Evolutionary conservation across 192 early-diverging fungal species (phyloP), one percentile per base, ranked within the genome.

Genomic region (Coemansia sp.): DNA sequence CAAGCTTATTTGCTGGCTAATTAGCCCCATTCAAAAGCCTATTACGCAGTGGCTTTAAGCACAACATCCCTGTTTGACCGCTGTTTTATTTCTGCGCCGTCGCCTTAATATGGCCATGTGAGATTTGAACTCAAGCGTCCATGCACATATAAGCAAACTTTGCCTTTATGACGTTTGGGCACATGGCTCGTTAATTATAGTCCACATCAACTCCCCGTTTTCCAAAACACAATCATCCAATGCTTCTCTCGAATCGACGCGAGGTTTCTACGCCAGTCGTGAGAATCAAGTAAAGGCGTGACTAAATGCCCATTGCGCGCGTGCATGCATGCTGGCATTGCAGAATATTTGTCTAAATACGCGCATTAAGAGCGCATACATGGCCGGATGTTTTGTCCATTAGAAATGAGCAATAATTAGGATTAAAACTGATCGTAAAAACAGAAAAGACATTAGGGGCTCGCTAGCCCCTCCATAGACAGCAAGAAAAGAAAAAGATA

Each of bases 81-180:
- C 47, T 21, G 47, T 19, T 49, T 49, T 43, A 49, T 49, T 49
- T 49, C 47, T 49, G 47, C 47, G 5, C 47, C 19, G 6, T 19
- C 47, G 53, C 53, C 29, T 55, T 55, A 55, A 55, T 55, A 32
- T 15, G 25, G 53, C 53, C 53, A 55, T 55, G 53, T 55, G 53
- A 55, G 47, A 21, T 22, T 21, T 19, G 6, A 49, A 21, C 47
- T 17, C 47, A 49, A 19, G 3, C 47, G 41, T 49, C 47, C 47
- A 21, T 49, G 47, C 47, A 49, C 17, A 49, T 49, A 3, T 49
- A 49, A n/a, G 47, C 47, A 21, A 49, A 49, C 7, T n/a, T n/a
- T 49, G 47, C 47, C 17, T 49, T 49, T 49, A 49, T 49, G 15
- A 19, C n/a, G n/a, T 3, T 19, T 4, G 47, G n/a, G 47, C 47